Conservation (phyloP, 306 rosid genomes). For the Cucurbita moschata region DNA sequence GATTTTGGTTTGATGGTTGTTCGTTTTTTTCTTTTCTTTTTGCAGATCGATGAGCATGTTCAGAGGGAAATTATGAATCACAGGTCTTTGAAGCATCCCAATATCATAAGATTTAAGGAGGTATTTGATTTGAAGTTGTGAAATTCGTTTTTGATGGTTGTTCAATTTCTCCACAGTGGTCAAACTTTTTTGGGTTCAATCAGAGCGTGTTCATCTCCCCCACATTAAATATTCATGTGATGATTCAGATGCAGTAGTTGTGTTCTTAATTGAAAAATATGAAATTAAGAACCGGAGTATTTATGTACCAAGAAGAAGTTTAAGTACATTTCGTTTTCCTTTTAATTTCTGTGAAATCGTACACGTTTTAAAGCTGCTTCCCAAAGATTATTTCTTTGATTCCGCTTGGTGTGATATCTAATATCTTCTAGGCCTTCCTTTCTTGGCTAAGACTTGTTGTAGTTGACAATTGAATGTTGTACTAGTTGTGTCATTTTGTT, state of each 20-base stretch:
- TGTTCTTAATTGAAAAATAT: neutral
- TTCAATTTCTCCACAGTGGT: neutral
- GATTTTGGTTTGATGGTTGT: neutral
- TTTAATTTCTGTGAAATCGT: neutral
- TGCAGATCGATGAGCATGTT: conserved; percentile 88
- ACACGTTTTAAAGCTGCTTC: neutral
- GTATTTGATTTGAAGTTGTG: conserved; percentile 19
- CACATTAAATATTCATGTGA: neutral
- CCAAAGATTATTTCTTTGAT: neutral
- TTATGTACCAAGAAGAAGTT: neutral
- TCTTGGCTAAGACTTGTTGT: neutral
- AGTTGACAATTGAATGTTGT: neutral
- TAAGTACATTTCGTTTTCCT: neutral
- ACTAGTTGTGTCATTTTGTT: neutral
- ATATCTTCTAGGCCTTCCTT: neutral
- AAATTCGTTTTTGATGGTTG: neutral
- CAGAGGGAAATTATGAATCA: conserved; percentile 96
- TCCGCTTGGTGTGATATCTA: neutral
- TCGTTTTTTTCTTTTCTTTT: neutral
- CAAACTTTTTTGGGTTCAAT: neutral
- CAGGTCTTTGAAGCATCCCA: conserved; percentile 88
- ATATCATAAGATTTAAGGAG: conserved; percentile 91
- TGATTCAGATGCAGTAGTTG: neutral
- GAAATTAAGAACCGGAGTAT: neutral
- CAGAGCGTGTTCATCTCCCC: neutral